Evolutionary conservation across 768 basidiomycete genomes (phyloP), one percentile per base, ranked within the genome.

Genomic region (Dioszegia crocea): DNA sequence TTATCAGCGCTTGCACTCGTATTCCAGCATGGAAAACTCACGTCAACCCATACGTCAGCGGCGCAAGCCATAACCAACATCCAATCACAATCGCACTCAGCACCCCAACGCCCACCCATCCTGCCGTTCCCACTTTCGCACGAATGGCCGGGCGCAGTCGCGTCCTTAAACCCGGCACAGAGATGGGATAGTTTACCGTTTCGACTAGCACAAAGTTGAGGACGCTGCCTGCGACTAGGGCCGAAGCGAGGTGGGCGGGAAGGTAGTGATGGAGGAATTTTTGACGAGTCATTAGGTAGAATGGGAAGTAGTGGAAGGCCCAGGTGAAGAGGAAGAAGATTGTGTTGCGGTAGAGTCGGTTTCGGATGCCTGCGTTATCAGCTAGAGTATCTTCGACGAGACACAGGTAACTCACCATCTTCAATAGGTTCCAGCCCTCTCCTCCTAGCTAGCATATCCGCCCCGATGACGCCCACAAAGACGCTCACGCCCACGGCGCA

Each of bases 181-280:
- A 93, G 60, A 93, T 82, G 3, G 93, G 93, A 76, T 86, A 93
- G 80, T 96, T 92, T 76, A 96, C 86, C 1, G 85, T 85, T 65
- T 96, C 93, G 33, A 88, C 88, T 49, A 93, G 77, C 58, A 94
- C 82, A 74, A 92, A 97, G 79, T 88, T 89, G 67, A 98, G 81
- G 17, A 96, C 88, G 4, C 91, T 84, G 41, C 96, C 96, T 39
- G 94, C 91, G 58, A 97, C 85, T 57, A 98, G 82, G 12, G 91
- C 87, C 14, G 91, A 93, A 12, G 89, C 87, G 40, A 99, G 82
- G 74, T 99, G 96, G 0, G 94, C 94, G 14, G 94, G 94, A 3
- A 99, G 86, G 76, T 99, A 99, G 77, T 96, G 93, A 76, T 99
- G 96, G 24, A 99, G 80, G 83, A 99, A 99, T 41, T 93, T 82